These are phyloP conservation scores for Pelargonium myrrhifolium DNA, from an alignment of 441 rosid genomes.

Conservation along the genomic window DNA sequence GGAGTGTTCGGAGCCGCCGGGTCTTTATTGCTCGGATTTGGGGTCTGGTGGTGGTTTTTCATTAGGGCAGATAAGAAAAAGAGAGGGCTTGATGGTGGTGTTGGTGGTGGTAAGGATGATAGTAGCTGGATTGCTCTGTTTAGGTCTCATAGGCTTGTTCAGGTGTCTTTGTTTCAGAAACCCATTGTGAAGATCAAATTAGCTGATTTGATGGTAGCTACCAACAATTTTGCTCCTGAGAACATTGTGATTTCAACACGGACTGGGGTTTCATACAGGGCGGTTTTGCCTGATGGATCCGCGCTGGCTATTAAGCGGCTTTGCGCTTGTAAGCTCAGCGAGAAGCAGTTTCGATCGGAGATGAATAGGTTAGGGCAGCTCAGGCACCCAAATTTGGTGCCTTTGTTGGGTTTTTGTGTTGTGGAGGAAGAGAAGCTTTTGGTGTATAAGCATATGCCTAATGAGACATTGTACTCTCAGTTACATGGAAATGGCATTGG, in stretches of 20 bases:
- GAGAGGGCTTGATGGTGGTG: conserved; percentile 28
- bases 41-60: conserved; percentile 57
- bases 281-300: conserved; percentile 54
- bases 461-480: conserved; percentile 44
- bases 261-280: conserved; percentile 52
- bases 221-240: conserved; percentile 33
- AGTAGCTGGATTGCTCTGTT: conserved; percentile 48
- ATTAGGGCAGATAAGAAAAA: conserved; percentile 27
- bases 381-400: conserved; percentile 65
- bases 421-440: conserved; percentile 56
- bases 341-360: conserved; percentile 53
- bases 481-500: conserved; percentile 32
- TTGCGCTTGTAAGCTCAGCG: conserved; percentile 32
- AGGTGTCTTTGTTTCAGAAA: conserved; percentile 59
- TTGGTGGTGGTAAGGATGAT: conserved; percentile 34
- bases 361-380: conserved; percentile 52
- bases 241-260: conserved; percentile 37
- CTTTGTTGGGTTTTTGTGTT: conserved; percentile 51
- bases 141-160: conserved; percentile 53
- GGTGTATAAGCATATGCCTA: conserved; percentile 59
- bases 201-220: conserved; percentile 46
- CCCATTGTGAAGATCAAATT: conserved; percentile 53
- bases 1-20: conserved; percentile 52
- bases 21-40: conserved; percentile 39
- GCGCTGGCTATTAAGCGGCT: conserved; percentile 57